Percentiles rank a stretch among this genome's conserved stretches.
phyloP scores from a whole-genome alignment of 768 basidiomycete genomes.

The Boletellus sp. region DNA sequence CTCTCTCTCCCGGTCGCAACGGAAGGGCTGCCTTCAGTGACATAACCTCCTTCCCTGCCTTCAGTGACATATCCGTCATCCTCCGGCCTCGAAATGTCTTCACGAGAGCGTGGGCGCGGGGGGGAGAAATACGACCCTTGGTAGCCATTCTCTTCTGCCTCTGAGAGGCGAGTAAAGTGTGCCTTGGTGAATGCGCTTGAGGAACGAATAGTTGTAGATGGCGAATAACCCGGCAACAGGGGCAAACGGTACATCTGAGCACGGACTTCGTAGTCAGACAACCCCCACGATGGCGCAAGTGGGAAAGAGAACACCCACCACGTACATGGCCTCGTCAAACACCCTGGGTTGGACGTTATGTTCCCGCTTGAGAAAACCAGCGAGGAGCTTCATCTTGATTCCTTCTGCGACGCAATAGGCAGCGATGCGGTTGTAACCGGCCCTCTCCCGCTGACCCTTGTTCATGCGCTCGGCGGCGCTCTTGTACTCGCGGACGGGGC shows the following conservation, averaged over 20 bases:
- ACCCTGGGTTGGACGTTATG: conserved; percentile 85
- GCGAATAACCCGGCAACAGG: conserved; percentile 86
- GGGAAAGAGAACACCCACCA: conserved; percentile 48
- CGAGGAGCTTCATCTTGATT: conserved; percentile 79
- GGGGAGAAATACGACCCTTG: conserved; percentile 75
- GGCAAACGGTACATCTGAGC: conserved; percentile 86
- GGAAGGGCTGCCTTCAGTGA: conserved; percentile 36
- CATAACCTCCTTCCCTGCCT: conserved; percentile 55
- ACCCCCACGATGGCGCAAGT: background rate
- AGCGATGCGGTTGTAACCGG: conserved; percentile 77
- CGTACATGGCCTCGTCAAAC: conserved; percentile 93
- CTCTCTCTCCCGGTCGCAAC: conserved; percentile 7
- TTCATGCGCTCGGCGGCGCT: conserved; percentile 86
- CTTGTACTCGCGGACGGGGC: conserved; percentile 68
- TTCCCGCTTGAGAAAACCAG: conserved; percentile 86
- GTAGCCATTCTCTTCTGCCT: conserved; percentile 89
- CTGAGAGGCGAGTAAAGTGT: conserved; percentile 65
- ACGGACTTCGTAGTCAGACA: background rate
- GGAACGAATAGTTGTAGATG: conserved; percentile 80
- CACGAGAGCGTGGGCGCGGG: conserved; percentile 16
- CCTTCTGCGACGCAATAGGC: conserved; percentile 87
- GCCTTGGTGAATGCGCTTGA: conserved; percentile 62
- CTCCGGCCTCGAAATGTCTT: conserved; percentile 13
- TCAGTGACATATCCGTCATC: conserved; percentile 25
- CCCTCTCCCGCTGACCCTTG: conserved; percentile 78